Evolutionary conservation across 495 filamentous ascomycete genomes (phyloP).

Genomic region (Recurvomyces mirabilis): DNA sequence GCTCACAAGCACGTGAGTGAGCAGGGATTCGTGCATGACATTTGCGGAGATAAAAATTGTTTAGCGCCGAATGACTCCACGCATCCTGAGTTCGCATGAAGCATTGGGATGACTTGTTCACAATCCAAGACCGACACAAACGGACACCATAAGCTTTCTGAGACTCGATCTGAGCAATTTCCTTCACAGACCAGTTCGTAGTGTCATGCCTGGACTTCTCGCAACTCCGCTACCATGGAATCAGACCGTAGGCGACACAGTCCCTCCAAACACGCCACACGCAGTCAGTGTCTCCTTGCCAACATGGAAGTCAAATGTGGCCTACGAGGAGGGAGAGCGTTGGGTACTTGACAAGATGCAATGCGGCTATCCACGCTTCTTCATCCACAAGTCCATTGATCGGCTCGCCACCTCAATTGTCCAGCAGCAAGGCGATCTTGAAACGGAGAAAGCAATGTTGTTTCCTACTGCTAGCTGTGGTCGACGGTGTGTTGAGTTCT

Average conservation of each 20-base stretch:
- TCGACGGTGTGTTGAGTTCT: conserved; percentile 57
- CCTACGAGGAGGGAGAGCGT: conserved; percentile 81
- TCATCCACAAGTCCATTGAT: conserved; percentile 75
- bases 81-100: neutral
- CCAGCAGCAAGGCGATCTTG: conserved; percentile 46
- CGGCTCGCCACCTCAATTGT: conserved; percentile 59
- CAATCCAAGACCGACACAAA: no score
- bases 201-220: conserved; percentile 12
- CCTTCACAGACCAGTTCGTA: neutral
- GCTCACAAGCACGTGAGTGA: neutral
- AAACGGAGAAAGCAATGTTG: conserved; percentile 56
- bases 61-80: no score
- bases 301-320: conserved; percentile 83
- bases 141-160: neutral
- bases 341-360: conserved; percentile 78
- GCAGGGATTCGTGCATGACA: no score
- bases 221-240: conserved; percentile 15
- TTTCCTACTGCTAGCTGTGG: conserved; percentile 65
- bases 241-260: conserved; percentile 20
- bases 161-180: neutral
- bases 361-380: conserved; percentile 84
- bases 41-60: no score
- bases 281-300: conserved; percentile 93
- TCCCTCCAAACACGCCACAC: conserved; percentile 23
- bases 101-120: no score